Conservation (phyloP, 2,329 filamentous ascomycete genomes). For the Leptographium lundbergii region DNA sequence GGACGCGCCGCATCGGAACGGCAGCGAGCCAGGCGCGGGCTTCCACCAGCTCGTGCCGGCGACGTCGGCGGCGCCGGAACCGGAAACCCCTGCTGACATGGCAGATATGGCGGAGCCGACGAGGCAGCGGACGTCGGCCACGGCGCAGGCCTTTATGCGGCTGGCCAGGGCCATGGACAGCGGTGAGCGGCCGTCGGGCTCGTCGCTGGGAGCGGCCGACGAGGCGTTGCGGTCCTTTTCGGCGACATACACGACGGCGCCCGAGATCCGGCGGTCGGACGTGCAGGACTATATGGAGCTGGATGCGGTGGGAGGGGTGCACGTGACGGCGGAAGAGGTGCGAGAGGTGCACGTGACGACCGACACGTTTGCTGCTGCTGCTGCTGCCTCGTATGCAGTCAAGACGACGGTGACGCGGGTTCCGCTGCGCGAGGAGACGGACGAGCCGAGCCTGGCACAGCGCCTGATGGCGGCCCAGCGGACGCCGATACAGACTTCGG, state of each 20-base stretch:
- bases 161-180: not conserved
- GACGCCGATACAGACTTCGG: constrained; percentile 21
- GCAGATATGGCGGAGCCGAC: no score
- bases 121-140: not conserved
- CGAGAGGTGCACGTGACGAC: constrained; percentile 17
- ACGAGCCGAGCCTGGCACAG: constrained; percentile 29
- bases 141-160: not conserved
- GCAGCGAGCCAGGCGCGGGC: constrained; percentile 17
- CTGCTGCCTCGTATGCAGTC: constrained; percentile 34
- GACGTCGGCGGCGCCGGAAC: constrained; percentile 12
- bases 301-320: not conserved
- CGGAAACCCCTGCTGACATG: not conserved
- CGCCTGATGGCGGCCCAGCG: constrained; percentile 25
- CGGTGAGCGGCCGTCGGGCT: not conserved
- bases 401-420: constrained; percentile 37
- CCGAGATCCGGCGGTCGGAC: not conserved
- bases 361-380: no score
- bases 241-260: not conserved
- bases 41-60: constrained; percentile 27
- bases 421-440: constrained; percentile 34
- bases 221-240: not conserved
- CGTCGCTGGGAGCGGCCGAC: not conserved
- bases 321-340: not conserved
- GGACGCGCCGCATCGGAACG: constrained; percentile 36
- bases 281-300: not conserved